Evolutionary conservation across 805 yeast genomes (phyloP).

Genomic region (Suhomyces prunicola): DNA sequence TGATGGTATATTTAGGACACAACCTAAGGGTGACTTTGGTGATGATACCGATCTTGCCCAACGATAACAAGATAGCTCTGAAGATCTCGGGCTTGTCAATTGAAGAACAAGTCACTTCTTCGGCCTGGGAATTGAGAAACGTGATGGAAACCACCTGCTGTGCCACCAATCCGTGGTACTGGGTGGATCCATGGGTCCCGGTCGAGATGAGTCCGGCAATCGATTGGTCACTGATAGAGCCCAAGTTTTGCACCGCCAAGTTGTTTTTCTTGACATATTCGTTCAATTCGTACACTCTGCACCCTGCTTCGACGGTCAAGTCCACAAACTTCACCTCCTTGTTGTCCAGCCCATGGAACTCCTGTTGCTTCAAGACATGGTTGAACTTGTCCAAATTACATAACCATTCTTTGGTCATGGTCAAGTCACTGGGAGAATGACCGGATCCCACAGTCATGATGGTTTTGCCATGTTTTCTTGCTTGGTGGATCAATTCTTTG

Average conservation of each 20-base stretch:
- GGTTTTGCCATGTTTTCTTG: slow-evolving; percentile 57
- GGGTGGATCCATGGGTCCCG: slow-evolving; percentile 95
- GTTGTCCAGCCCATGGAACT: slow-evolving; percentile 42
- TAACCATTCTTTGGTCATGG: slow-evolving; percentile 86
- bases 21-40: slow-evolving; percentile 81
- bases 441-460: slow-evolving; percentile 88
- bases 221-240: slow-evolving; percentile 91
- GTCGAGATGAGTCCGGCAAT: slow-evolving; percentile 95
- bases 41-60: slow-evolving; percentile 90
- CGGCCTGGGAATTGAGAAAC: slow-evolving; percentile 73
- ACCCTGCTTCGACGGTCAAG: slow-evolving; percentile 92
- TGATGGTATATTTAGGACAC: slow-evolving; percentile 79
- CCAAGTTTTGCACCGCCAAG: slow-evolving; percentile 84
- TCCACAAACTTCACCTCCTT: slow-evolving; percentile 67
- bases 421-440: slow-evolving; percentile 90
- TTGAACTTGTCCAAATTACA: slow-evolving; percentile 78
- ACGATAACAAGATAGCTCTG: slow-evolving; percentile 76
- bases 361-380: slow-evolving; percentile 46
- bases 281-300: slow-evolving; percentile 72
- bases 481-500: slow-evolving; percentile 60
- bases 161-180: slow-evolving; percentile 84
- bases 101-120: slow-evolving; percentile 63
- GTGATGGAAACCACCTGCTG: slow-evolving; percentile 82
- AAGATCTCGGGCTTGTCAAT: slow-evolving; percentile 63
- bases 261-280: slow-evolving; percentile 58